These are phyloP conservation scores for Linaria vulgaris DNA, from an alignment of 257 asterid genomes.

Conservation along the genomic window DNA sequence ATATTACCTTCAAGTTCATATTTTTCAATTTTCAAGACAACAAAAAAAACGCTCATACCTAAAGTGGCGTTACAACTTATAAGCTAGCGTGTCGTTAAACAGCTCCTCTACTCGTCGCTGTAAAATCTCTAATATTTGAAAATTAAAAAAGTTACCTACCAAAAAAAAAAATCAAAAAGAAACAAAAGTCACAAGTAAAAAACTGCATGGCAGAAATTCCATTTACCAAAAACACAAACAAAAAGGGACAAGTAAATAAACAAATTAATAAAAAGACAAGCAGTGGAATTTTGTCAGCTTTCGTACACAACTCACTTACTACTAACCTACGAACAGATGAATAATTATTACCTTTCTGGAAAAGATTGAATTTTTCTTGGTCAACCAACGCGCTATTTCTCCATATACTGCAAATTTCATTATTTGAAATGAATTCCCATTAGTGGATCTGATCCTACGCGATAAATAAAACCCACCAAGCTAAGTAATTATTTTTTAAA, in stretches of 20 bases:
- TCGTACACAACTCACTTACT: slow-evolving; percentile 17
- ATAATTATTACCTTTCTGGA: slow-evolving; percentile 21
- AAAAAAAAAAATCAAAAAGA: background rate
- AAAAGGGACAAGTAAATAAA: background rate
- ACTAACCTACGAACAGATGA: slow-evolving; percentile 7
- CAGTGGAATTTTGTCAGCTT: slow-evolving; percentile 33
- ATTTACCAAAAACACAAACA: slow-evolving; percentile 4
- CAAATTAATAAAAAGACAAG: slow-evolving; percentile 8
- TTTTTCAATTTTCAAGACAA: no score
- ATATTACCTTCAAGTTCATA: background rate
- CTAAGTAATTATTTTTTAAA: slow-evolving; percentile 6
- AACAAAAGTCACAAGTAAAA: background rate
- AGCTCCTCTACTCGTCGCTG: slow-evolving; percentile 2
- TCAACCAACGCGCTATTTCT: slow-evolving; percentile 60
- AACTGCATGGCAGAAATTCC: slow-evolving; percentile 9
- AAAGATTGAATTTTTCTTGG: slow-evolving; percentile 37
- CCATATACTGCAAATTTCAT: background rate
- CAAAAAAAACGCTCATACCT: background rate
- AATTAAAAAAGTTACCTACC: background rate
- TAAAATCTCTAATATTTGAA: background rate
- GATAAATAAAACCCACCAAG: slow-evolving; percentile 22
- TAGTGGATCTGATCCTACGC: slow-evolving; percentile 43
- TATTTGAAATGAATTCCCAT: background rate
- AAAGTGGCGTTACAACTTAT: background rate
- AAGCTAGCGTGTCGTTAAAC: background rate